phyloP scores from a whole-genome alignment of 192 early-diverging fungal species.

The Entomortierella parvispora region DNA sequence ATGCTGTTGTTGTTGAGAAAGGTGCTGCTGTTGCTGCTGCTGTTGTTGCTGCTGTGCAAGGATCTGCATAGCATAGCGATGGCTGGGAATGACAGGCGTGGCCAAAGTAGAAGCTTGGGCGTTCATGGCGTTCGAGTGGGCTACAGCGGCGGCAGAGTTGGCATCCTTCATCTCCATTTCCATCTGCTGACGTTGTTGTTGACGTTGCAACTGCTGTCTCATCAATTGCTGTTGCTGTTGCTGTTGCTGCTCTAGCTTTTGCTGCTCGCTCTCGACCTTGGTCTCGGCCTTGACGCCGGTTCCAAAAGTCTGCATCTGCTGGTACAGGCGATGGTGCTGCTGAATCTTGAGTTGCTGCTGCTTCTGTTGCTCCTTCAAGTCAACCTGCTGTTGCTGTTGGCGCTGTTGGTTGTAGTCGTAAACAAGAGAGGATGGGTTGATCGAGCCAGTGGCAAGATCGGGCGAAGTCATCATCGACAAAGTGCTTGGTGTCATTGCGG shows the following conservation, averaged over 20 bases:
- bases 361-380: slow-evolving; percentile 47
- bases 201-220: slow-evolving; percentile 43
- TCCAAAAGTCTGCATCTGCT: slow-evolving; percentile 48
- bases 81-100: slow-evolving; percentile 46
- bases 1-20: neutral
- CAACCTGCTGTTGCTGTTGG: slow-evolving; percentile 2
- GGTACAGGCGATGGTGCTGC: slow-evolving; percentile 46
- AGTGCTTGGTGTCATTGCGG: slow-evolving; percentile 20
- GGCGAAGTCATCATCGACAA: slow-evolving; percentile 33
- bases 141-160: neutral
- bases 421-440: neutral
- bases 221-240: slow-evolving; percentile 36
- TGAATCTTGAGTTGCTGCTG: slow-evolving; percentile 49
- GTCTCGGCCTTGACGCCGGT: slow-evolving; percentile 30
- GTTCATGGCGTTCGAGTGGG: neutral
- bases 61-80: slow-evolving; percentile 44
- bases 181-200: slow-evolving; percentile 34
- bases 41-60: slow-evolving; percentile 45
- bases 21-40: slow-evolving; percentile 29
- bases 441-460: neutral
- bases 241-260: slow-evolving; percentile 36
- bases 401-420: slow-evolving; percentile 16
- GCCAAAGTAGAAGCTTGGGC: neutral
- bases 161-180: slow-evolving; percentile 30
- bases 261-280: slow-evolving; percentile 7